Percentiles rank a stretch among this genome's conserved stretches.
These are phyloP conservation scores for Lunasporangiospora selenospora DNA, from an alignment of 192 early-diverging fungal species.

Conservation along the genomic window DNA sequence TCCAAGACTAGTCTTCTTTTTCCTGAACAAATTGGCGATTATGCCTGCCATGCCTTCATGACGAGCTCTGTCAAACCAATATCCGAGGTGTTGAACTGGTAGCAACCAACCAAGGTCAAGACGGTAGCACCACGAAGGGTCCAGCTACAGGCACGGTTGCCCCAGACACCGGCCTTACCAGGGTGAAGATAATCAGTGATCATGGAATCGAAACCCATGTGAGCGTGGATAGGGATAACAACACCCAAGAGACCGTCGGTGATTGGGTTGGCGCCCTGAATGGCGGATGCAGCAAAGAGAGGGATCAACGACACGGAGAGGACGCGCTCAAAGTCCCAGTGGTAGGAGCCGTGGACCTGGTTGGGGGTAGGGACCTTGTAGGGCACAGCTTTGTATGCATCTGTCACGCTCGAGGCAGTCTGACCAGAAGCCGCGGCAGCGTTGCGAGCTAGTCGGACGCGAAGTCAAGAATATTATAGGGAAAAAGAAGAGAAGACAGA, in stretches of 20 bases:
- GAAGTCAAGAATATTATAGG: too few relatives aligned
- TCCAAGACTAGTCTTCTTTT: too few relatives aligned
- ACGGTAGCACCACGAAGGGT: conserved; percentile 74
- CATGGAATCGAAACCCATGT: conserved; percentile 83
- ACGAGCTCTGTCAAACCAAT: conserved; percentile 92
- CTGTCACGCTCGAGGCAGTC: conserved; percentile 27
- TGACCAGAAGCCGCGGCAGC: conserved; percentile 16
- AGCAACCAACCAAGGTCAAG: conserved; percentile 82
- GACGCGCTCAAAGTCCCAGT: conserved; percentile 97
- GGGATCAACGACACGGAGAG: conserved; percentile 78
- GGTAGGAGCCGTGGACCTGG: conserved; percentile 88
- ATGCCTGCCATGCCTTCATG: conserved; percentile 86
- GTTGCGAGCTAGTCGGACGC: conserved; percentile 32
- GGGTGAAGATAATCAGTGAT: conserved; percentile 86
- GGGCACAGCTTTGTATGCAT: conserved; percentile 50
- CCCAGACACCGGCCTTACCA: conserved; percentile 60
- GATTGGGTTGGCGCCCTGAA: conserved; percentile 83
- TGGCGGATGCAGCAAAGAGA: conserved; percentile 75
- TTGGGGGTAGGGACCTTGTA: conserved; percentile 54
- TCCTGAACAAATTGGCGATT: too few relatives aligned
- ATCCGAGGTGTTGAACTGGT: conserved; percentile 96
- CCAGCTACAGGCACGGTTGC: conserved; percentile 70
- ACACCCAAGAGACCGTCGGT: conserved; percentile 91
- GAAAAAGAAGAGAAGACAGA: too few relatives aligned
- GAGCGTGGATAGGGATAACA: conserved; percentile 88